A percentile compares a stretch with the other conserved stretches of the same genome.
Conservation (phyloP, 768 basidiomycete genomes). For the Tubosaeta sp. region DNA sequence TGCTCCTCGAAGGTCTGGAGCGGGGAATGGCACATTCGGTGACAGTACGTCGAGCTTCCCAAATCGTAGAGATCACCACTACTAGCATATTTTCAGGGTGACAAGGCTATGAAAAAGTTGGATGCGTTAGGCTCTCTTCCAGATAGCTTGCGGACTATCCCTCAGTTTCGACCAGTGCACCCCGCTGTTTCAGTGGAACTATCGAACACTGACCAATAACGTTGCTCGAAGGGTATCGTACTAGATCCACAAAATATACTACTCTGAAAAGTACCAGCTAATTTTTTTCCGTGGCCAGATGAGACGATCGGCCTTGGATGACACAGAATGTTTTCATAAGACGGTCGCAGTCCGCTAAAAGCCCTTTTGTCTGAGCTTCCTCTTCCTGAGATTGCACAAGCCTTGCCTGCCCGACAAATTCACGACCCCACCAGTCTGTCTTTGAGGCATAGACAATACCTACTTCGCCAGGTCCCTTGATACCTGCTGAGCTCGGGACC, state of each 20-base stretch:
- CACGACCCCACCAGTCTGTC: constrained; percentile 53
- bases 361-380: constrained; percentile 38
- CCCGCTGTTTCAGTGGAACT: constrained; percentile 41
- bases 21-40: constrained; percentile 66
- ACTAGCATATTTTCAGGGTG: constrained; percentile 45
- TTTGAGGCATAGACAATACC: constrained; percentile 50
- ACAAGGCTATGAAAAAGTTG: constrained; percentile 61
- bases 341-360: constrained; percentile 54
- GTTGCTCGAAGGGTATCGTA: not conserved
- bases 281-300: constrained; percentile 10
- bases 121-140: constrained; percentile 56
- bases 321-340: constrained; percentile 41
- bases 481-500: not conserved
- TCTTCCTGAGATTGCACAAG: constrained; percentile 52
- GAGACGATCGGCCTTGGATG: constrained; percentile 25
- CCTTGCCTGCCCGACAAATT: constrained; percentile 44
- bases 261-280: not conserved
- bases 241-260: constrained; percentile 2
- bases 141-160: constrained; percentile 72
- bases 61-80: not conserved
- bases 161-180: constrained; percentile 52
- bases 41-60: constrained; percentile 43
- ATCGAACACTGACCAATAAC: constrained; percentile 13
- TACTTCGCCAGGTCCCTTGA: constrained; percentile 12
- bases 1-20: constrained; percentile 85